These are phyloP conservation scores for Starmerella powellii DNA, from an alignment of 805 yeast genomes.

Conservation along the genomic window DNA sequence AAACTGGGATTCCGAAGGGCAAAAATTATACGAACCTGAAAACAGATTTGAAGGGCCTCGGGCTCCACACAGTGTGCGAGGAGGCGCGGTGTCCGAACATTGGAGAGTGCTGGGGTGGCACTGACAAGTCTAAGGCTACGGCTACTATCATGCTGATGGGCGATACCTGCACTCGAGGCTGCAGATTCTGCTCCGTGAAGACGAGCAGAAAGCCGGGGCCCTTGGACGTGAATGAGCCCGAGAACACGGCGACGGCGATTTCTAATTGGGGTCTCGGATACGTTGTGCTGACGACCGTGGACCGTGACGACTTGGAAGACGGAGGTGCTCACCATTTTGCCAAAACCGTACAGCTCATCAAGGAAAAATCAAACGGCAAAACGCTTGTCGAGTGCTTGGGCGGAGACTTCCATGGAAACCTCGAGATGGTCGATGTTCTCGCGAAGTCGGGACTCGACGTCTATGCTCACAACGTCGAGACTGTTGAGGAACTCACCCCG, in stretches of 20 bases:
- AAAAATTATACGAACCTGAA: slow-evolving; percentile 67
- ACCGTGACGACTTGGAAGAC: slow-evolving; percentile 84
- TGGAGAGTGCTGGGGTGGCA: slow-evolving; percentile 99
- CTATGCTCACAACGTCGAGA: slow-evolving; percentile 92
- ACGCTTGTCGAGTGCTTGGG: slow-evolving; percentile 84
- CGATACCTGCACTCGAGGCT: slow-evolving; percentile 98
- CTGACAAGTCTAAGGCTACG: slow-evolving; percentile 77
- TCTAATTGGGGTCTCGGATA: slow-evolving; percentile 97
- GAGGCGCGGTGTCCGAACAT: slow-evolving; percentile 99
- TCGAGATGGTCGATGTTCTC: slow-evolving; percentile 63
- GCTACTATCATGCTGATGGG: slow-evolving; percentile 98
- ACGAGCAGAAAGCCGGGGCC: slow-evolving; percentile 78
- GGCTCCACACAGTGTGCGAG: slow-evolving; percentile 91
- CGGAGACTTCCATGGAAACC: slow-evolving; percentile 91
- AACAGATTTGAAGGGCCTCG: slow-evolving; percentile 75
- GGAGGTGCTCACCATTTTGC: slow-evolving; percentile 91
- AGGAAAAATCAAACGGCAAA: slow-evolving; percentile 71
- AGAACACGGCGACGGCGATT: slow-evolving; percentile 93
- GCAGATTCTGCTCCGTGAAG: slow-evolving; percentile 94
- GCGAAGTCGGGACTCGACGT: slow-evolving; percentile 87
- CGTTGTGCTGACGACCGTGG: slow-evolving; percentile 94
- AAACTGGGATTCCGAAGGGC: slow-evolving; percentile 96
- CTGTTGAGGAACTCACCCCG: slow-evolving; percentile 91
- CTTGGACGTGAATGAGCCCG: slow-evolving; percentile 94
- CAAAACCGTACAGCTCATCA: slow-evolving; percentile 73